Percentiles rank a stretch among this genome's conserved stretches.
These are phyloP conservation scores for Diaporthe eres DNA, from an alignment of 2,329 filamentous ascomycete species.

Conservation along the genomic window DNA sequence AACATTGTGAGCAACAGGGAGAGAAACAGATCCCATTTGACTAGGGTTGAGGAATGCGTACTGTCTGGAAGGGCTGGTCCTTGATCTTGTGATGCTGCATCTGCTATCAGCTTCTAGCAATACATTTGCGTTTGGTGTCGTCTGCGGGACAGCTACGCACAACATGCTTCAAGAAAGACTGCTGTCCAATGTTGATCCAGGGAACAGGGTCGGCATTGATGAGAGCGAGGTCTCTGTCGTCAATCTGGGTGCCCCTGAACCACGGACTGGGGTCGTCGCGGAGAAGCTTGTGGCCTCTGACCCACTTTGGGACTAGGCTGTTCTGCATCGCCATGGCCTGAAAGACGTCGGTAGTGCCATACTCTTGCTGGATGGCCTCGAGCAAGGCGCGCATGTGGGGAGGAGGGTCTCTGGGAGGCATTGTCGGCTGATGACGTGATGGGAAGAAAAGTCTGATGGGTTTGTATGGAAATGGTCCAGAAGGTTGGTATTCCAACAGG, in stretches of 20 bases:
- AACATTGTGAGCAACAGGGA: not conserved
- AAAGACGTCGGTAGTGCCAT: no score
- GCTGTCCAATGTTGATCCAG: slow-evolving; percentile 8
- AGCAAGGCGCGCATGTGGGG: not conserved
- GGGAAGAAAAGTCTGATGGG: not conserved
- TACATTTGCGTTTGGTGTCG: no score
- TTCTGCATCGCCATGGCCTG: not conserved
- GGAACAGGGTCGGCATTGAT: not conserved
- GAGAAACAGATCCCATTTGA: accelerated
- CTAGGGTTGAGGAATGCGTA: not conserved
- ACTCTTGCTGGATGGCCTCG: not conserved
- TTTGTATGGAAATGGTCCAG: not conserved
- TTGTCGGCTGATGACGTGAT: not conserved
- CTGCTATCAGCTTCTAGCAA: not conserved
- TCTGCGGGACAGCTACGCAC: not conserved
- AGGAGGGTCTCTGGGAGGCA: not conserved
- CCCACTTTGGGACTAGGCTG: not conserved
- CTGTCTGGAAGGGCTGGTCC: not conserved
- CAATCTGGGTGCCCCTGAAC: slow-evolving; percentile 14
- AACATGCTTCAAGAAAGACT: slow-evolving; percentile 24
- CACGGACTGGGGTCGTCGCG: slow-evolving; percentile 1
- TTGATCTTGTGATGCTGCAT: slow-evolving; percentile 20
- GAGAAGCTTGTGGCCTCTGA: not conserved
- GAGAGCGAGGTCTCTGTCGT: slow-evolving; percentile 34
- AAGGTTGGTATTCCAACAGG: not conserved